phyloP scores from a whole-genome alignment of 148 eudicot species.

The Euryodendron excelsum region DNA sequence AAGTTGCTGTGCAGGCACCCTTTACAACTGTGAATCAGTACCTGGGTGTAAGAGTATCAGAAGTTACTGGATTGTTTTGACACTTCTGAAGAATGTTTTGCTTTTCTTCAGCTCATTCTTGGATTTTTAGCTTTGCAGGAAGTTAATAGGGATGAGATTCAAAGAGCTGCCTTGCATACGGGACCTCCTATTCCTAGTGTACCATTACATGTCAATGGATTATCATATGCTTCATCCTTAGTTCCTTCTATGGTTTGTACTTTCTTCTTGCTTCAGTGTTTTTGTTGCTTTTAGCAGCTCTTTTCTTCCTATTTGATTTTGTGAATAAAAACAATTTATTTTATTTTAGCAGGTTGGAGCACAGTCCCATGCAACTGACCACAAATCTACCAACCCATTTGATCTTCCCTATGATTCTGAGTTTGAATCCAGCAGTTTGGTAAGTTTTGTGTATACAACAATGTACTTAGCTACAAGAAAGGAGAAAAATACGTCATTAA shows the following conservation, averaged over 20 bases:
- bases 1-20: conserved; percentile 29
- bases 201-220: conserved; percentile 35
- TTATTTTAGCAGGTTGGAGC: conserved; percentile 47
- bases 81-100: neutral
- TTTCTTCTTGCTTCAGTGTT: conserved; percentile 5
- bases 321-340: conserved; percentile 12
- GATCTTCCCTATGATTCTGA: conserved; percentile 62
- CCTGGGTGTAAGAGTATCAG: conserved; percentile 24
- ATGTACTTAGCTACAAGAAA: neutral
- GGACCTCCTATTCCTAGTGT: conserved; percentile 32
- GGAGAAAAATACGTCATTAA: neutral
- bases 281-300: neutral
- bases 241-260: conserved; percentile 45
- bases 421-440: conserved; percentile 55
- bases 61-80: conserved; percentile 28
- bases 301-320: neutral
- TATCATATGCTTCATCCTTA: conserved; percentile 29
- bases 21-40: conserved; percentile 32
- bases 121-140: conserved; percentile 28
- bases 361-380: conserved; percentile 25
- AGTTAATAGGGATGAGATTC: conserved; percentile 27
- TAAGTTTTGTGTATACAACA: conserved; percentile 28
- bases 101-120: neutral
- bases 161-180: conserved; percentile 17
- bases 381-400: conserved; percentile 69